Conservation (phyloP, 2,329 filamentous ascomycete species). For the Cercospora zeae-maydis region DNA sequence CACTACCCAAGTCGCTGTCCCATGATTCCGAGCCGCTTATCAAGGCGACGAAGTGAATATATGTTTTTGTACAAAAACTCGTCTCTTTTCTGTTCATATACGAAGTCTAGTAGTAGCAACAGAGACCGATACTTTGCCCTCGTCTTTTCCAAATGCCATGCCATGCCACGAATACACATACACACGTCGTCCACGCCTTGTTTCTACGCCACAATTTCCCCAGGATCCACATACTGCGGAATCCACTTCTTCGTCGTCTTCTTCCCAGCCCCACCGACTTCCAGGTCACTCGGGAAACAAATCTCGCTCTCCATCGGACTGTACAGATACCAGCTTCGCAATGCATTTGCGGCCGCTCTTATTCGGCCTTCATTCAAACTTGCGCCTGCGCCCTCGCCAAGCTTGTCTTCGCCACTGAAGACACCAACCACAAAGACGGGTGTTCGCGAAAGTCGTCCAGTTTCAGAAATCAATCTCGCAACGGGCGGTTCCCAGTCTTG, state of each 20-base stretch:
- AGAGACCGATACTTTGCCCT: background rate
- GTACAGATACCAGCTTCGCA: conserved; percentile 97
- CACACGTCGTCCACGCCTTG: background rate
- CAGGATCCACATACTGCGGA: conserved; percentile 56
- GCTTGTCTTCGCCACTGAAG: conserved; percentile 83
- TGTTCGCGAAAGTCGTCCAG: conserved; percentile 75
- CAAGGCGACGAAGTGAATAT: background rate
- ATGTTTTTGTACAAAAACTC: background rate
- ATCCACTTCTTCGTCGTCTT: conserved; percentile 42
- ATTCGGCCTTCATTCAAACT: conserved; percentile 73
- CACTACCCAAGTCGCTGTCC: too few species aligned
- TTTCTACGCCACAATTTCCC: conserved; percentile 48
- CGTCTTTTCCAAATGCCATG: background rate
- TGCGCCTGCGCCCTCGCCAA: conserved; percentile 82
- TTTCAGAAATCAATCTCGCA: conserved; percentile 84
- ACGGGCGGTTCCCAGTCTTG: conserved; percentile 87
- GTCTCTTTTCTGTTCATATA: background rate
- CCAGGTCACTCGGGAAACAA: conserved; percentile 49
- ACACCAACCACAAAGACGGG: conserved; percentile 94
- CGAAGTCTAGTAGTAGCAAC: background rate
- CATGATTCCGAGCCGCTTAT: too few species aligned
- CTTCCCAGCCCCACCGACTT: conserved; percentile 25
- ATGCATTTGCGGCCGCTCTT: conserved; percentile 75
- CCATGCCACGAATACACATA: background rate
- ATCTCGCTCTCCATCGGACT: conserved; percentile 60